Conservation (phyloP, 2,329 filamentous ascomycete genomes). For the Penicillium sp. region DNA sequence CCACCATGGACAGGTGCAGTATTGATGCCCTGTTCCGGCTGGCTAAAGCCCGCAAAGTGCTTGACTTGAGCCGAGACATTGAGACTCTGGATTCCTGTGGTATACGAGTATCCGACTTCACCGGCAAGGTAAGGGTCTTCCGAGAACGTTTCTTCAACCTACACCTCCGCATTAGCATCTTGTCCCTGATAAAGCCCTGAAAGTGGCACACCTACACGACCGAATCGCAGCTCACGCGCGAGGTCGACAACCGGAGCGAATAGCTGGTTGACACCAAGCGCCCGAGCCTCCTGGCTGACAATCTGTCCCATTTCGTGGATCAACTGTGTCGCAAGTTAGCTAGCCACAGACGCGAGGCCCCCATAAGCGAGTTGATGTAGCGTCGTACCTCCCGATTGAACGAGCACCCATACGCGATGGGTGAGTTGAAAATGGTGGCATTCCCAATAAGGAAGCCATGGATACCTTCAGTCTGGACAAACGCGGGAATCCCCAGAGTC, state of each 20-base stretch:
- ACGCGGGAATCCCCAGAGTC: conserved; percentile 71
- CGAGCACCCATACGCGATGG: conserved; percentile 73
- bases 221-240: conserved; percentile 72
- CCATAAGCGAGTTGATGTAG: background rate
- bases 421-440: conserved; percentile 79
- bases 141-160: conserved; percentile 72
- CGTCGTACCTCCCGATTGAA: conserved; percentile 62
- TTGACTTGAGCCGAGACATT: conserved; percentile 75
- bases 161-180: background rate
- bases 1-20: conserved; percentile 64
- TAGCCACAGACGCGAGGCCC: background rate
- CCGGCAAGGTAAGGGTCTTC: conserved; percentile 73
- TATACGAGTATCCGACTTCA: conserved; percentile 67
- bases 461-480: conserved; percentile 76
- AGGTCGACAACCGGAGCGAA: conserved; percentile 74
- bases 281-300: conserved; percentile 68
- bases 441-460: conserved; percentile 74
- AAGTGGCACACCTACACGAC: conserved; percentile 53
- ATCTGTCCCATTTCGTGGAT: conserved; percentile 69
- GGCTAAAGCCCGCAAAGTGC: conserved; percentile 73
- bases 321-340: conserved; percentile 40
- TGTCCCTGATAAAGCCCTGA: background rate
- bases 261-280: conserved; percentile 73
- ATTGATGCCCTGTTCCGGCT: conserved; percentile 74
- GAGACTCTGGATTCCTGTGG: conserved; percentile 65